Evolutionary conservation across 805 yeast genomes (phyloP).

Genomic region (Torulaspora maleeae): DNA sequence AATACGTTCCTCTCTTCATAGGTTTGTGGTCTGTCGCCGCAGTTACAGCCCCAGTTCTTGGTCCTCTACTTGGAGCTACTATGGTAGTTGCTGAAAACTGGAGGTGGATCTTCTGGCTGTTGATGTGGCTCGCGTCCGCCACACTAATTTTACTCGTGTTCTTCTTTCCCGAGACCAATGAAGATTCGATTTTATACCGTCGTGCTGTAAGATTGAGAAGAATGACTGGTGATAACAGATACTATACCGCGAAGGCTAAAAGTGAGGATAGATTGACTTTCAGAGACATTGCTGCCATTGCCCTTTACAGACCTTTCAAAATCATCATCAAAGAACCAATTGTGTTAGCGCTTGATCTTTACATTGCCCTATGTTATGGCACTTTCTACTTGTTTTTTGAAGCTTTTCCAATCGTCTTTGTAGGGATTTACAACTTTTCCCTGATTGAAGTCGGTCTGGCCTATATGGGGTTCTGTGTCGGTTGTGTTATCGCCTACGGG

Average conservation of each 20-base stretch:
- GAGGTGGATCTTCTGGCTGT: constrained; percentile 54
- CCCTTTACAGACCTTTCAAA: constrained; percentile 47
- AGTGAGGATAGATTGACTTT: constrained; percentile 37
- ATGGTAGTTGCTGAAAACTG: constrained; percentile 45
- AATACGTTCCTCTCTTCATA: constrained; percentile 44
- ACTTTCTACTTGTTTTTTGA: constrained; percentile 54
- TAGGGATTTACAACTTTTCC: constrained; percentile 43
- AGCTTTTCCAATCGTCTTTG: constrained; percentile 55
- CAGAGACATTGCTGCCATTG: constrained; percentile 26
- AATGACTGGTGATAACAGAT: constrained; percentile 46
- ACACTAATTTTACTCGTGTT: constrained; percentile 37
- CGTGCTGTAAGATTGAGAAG: constrained; percentile 47
- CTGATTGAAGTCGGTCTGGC: constrained; percentile 45
- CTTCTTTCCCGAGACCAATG: constrained; percentile 48
- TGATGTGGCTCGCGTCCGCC: constrained; percentile 41
- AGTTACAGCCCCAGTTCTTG: constrained; percentile 51
- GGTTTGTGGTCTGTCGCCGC: constrained; percentile 53
- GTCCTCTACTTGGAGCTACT: constrained; percentile 54
- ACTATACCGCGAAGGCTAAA: constrained; percentile 29
- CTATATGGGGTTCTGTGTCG: constrained; percentile 45
- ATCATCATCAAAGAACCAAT: constrained; percentile 53
- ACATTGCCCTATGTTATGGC: constrained; percentile 50
- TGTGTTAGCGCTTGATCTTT: constrained; percentile 48
- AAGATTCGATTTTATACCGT: constrained; percentile 42
- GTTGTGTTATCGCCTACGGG: constrained; percentile 40